A percentile compares a stretch with the other conserved stretches of the same genome.
These are phyloP conservation scores for Coprinopsis strossmayeri DNA, from an alignment of 768 basidiomycete species.

Conservation along the genomic window DNA sequence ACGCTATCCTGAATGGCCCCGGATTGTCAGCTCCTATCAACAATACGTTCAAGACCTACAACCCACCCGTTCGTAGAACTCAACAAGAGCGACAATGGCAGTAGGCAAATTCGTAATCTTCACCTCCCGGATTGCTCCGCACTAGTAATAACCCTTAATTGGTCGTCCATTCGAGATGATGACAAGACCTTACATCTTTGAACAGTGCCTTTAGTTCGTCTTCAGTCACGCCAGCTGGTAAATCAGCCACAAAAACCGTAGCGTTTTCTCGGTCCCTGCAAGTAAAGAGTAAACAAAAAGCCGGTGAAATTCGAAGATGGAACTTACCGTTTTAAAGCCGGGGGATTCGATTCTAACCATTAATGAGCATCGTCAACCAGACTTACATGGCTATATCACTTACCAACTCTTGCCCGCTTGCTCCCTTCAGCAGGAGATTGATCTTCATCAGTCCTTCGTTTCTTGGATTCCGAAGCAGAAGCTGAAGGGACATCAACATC, in stretches of 20 bases:
- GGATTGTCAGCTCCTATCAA: constrained; percentile 4
- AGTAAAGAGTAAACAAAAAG: too few relatives aligned
- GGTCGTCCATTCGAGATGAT: background rate
- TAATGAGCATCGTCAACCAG: constrained; percentile 1
- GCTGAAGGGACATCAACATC: constrained; percentile 21
- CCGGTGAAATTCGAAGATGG: too few relatives aligned
- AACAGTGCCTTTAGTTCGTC: constrained; percentile 70
- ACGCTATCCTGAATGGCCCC: constrained; percentile 55
- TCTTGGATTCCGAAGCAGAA: constrained; percentile 22
- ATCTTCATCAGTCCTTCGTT: constrained; percentile 65
- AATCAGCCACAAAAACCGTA: constrained; percentile 80
- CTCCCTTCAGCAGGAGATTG: constrained; percentile 26
- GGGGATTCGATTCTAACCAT: constrained; percentile 35
- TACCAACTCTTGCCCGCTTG: constrained; percentile 63
- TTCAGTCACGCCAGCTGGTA: constrained; percentile 51
- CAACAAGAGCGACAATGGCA: constrained; percentile 75
- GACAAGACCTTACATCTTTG: constrained; percentile 59
- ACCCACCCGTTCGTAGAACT: constrained; percentile 67
- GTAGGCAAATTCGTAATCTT: constrained; percentile 62
- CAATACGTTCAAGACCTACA: background rate
- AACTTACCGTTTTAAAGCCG: constrained; percentile 53
- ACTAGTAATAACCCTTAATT: constrained; percentile 38
- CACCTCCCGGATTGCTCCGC: constrained; percentile 80
- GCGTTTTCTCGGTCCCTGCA: constrained; percentile 90
- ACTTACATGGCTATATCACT: constrained; percentile 14